phyloP scores from a whole-genome alignment of 2,329 filamentous ascomycete species.

The Scedosporium apiospermum region DNA sequence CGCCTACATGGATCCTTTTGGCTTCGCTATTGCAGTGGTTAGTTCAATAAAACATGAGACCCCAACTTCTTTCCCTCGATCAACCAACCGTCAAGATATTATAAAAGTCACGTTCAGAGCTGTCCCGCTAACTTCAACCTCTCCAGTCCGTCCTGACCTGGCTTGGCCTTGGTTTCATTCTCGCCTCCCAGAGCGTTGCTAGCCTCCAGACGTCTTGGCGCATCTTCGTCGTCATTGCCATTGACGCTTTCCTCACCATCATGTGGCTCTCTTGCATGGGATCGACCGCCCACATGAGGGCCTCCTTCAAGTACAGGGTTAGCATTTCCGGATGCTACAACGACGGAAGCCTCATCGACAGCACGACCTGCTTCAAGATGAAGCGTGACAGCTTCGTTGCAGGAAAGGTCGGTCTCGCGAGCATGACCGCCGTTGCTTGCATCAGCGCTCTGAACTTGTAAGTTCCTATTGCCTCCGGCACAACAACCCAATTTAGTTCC shows the following conservation, averaged over 20 bases:
- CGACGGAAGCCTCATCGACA: slow-evolving; percentile 29
- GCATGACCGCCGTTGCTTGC: slow-evolving; percentile 30
- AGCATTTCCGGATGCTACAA: slow-evolving; percentile 20
- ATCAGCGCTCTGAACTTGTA: slow-evolving; percentile 34
- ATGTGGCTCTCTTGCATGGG: slow-evolving; percentile 37
- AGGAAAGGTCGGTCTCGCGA: slow-evolving; percentile 23
- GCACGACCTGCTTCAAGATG: slow-evolving; percentile 25
- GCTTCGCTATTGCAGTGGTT: slow-evolving; percentile 32
- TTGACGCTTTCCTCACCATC: slow-evolving; percentile 33
- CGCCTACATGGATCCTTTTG: slow-evolving; percentile 27
- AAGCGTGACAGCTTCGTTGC: slow-evolving; percentile 19
- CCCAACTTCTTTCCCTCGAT: not conserved
- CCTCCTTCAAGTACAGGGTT: slow-evolving; percentile 22
- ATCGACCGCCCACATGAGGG: slow-evolving; percentile 28
- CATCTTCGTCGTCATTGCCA: slow-evolving; percentile 31
- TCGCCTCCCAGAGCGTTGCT: slow-evolving; percentile 30
- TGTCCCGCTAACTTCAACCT: not conserved
- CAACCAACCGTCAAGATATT: not conserved
- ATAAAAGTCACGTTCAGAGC: not conserved
- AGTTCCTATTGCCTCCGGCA: slow-evolving; percentile 10
- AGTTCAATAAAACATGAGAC: slow-evolving; percentile 14
- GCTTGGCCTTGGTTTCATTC: slow-evolving; percentile 29
- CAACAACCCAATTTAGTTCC: not conserved
- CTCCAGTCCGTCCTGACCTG: slow-evolving; percentile 31
- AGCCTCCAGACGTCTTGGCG: slow-evolving; percentile 28